These are phyloP conservation scores for Thalia dealbata DNA, from an alignment of 176 grass and related monocot species.

Conservation along the genomic window DNA sequence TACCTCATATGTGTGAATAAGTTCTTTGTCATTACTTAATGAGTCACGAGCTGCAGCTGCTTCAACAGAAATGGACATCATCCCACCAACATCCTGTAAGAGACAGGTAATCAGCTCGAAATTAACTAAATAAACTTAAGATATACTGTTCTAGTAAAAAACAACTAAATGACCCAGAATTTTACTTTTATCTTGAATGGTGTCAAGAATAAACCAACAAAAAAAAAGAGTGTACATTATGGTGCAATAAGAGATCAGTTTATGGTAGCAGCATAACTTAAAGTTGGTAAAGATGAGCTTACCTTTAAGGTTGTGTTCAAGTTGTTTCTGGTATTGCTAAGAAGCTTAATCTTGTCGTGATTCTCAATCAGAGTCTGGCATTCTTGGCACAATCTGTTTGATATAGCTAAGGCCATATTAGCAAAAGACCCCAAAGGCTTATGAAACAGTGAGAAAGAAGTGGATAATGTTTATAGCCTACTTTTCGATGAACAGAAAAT, in stretches of 20 bases:
- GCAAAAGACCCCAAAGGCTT: too few species aligned
- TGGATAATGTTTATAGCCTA: slow-evolving; percentile 27
- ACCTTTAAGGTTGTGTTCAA: slow-evolving; percentile 98
- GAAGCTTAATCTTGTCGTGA: slow-evolving; percentile 99
- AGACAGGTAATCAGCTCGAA: neutral
- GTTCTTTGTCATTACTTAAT: slow-evolving; percentile 80
- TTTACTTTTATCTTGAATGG: neutral
- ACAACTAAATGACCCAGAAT: neutral
- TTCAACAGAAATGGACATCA: slow-evolving; percentile 99
- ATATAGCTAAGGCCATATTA: neutral
- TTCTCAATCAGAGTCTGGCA: slow-evolving; percentile 99
- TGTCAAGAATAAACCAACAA: neutral
- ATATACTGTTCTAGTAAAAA: neutral
- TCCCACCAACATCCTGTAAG: slow-evolving; percentile 85
- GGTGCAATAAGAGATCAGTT: neutral
- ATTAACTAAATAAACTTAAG: neutral
- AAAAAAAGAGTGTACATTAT: neutral
- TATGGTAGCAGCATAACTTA: neutral
- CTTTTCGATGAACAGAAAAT: slow-evolving; percentile 96
- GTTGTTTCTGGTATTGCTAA: slow-evolving; percentile 97
- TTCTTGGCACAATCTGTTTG: slow-evolving; percentile 73
- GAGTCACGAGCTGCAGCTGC: slow-evolving; percentile 83
- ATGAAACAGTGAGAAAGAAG: slow-evolving; percentile 6
- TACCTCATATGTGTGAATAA: slow-evolving; percentile 97
- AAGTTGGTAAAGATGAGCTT: slow-evolving; percentile 3